phyloP scores from a whole-genome alignment of 495 filamentous ascomycete genomes.

The Halenospora varia region DNA sequence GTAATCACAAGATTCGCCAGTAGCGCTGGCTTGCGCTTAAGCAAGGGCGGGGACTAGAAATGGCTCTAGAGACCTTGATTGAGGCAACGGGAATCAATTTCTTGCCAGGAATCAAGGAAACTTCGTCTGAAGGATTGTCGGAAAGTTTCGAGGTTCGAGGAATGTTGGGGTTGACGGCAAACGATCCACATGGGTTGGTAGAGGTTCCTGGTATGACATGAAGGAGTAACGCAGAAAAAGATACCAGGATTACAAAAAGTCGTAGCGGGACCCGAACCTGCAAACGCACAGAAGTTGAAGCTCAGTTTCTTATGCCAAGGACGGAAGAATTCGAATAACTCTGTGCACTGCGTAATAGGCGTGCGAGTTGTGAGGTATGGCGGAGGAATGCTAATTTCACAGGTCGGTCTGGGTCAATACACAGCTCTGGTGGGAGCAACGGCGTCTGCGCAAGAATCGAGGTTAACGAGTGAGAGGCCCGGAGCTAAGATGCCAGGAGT shows the following conservation, averaged over 20 bases:
- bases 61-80: background rate
- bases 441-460: slow-evolving; percentile 8
- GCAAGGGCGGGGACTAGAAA: background rate
- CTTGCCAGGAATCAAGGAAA: background rate
- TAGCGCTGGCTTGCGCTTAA: background rate
- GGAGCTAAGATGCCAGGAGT: slow-evolving; percentile 1
- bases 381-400: slow-evolving; percentile 21
- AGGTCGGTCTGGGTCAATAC: background rate
- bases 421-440: slow-evolving; percentile 2
- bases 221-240: slow-evolving; percentile 16
- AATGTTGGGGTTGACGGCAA: slow-evolving; percentile 3
- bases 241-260: slow-evolving; percentile 14
- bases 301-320: background rate
- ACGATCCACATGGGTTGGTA: slow-evolving; percentile 2
- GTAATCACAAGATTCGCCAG: slow-evolving; percentile 8
- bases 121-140: background rate
- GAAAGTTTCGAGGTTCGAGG: background rate
- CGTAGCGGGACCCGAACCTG: slow-evolving; percentile 16
- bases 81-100: background rate
- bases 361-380: background rate
- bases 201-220: slow-evolving; percentile 14
- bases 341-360: background rate
- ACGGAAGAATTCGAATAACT: background rate
- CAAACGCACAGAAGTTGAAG: slow-evolving; percentile 11
- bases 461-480: background rate